Base-by-base conservation (phyloP, 768 basidiomycete genomes). In the Naganishia randhawae region DNA sequence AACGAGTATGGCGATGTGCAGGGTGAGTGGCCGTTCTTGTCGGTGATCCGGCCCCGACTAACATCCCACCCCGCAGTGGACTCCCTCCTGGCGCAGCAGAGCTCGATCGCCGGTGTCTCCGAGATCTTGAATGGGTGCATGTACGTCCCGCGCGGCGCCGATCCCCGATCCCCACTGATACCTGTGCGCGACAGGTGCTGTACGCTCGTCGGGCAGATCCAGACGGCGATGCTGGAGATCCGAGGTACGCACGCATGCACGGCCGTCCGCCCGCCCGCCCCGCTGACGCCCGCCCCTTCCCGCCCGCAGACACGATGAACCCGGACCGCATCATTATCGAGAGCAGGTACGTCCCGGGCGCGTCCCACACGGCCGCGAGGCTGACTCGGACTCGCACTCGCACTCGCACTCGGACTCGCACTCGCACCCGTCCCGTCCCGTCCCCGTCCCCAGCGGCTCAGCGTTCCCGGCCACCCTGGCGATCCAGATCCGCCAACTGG, bases 81-180 rank as follows among this genome's bases (percentile, higher is more conserved):
- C 76, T 93, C 91, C 72, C 87, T 94, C 72, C 85, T 97, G 17
- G 92, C 92, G 16, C 84, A 87, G 68, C 88, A 93, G 74, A 91
- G 89, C 1, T 88, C 70, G 13, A 79, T 97, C 50, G 81, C 90
- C 19, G 92, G 90, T 0, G 92, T 97, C 66, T 91, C 87, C 73
- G 93, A 97, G 80, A 96, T 97, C 63, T 80, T 93, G 71, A 96
- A 95, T 79, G 93, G 92, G n/a, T 96, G 92, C 84, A 86, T 95
- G 92, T 93, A 73, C 80, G 87, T 72, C 6, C 39, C 3, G 14
- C 9, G 35, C 11, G 17, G 17, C 19, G 29, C 10, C 25, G 6
- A 2, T 14, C 11, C 25, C 5, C 27, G 37, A 22, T 16, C 1
- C 31, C 13, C 3, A 22, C 52, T 37, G 11, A 37, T 55, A 22